Percentiles rank a stretch among this genome's conserved stretches.
phyloP scores from a whole-genome alignment of 371 early-diverging fungal species.

The Chytridium lagenaria region DNA sequence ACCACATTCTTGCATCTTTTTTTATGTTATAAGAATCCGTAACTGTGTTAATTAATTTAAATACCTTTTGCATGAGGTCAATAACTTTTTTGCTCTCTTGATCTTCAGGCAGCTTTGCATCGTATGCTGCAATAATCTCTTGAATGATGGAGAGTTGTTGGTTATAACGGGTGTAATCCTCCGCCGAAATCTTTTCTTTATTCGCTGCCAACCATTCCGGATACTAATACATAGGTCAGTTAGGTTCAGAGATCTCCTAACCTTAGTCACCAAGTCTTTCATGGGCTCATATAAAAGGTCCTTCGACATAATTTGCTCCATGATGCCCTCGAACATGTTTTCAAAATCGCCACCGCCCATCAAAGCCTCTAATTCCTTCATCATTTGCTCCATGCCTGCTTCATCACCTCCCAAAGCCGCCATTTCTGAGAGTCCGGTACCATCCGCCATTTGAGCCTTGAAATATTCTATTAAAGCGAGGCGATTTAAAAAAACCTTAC shows the following conservation, averaged over 20 bases:
- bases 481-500: conserved; percentile 52
- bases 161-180: conserved; percentile 74
- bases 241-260: conserved; percentile 36
- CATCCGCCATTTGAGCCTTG: conserved; percentile 61
- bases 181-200: conserved; percentile 66
- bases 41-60: background rate
- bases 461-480: background rate
- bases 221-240: conserved; percentile 60
- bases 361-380: conserved; percentile 87
- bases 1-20: conserved; percentile 91
- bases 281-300: conserved; percentile 94
- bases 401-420: conserved; percentile 54
- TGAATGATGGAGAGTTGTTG: conserved; percentile 75
- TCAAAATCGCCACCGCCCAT: conserved; percentile 82
- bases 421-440: conserved; percentile 16
- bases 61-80: conserved; percentile 87
- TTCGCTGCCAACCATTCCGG: conserved; percentile 83
- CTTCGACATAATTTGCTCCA: conserved; percentile 89
- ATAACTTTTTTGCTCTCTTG: conserved; percentile 72
- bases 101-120: conserved; percentile 64
- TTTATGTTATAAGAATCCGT: background rate
- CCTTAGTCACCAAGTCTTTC: conserved; percentile 80
- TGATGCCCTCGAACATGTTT: conserved; percentile 83
- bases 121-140: conserved; percentile 80
- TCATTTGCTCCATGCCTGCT: conserved; percentile 81